Evolutionary conservation across 2,329 filamentous ascomycete genomes (phyloP), one percentile per base, ranked within the genome.

Genomic region (Fonsecaea erecta): DNA sequence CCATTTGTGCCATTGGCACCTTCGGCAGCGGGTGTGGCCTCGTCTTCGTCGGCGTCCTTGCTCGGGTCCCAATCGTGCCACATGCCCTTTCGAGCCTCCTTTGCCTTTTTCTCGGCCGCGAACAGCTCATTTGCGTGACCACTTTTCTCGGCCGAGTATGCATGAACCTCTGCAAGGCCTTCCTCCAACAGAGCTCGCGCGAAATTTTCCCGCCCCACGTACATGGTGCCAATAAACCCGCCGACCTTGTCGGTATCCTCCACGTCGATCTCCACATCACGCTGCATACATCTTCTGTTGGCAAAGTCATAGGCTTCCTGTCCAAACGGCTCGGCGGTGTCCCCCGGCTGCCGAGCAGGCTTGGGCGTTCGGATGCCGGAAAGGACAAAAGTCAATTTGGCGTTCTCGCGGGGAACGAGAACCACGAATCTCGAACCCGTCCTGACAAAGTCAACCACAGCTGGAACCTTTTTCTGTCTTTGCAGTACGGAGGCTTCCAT

Each of bases 1-100:
- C 81, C 81, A 26, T 85, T 81, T 18, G 83, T 78, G 64, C 79
- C 81, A 54, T 80, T 80, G 43, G 74, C 76, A 21, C 82, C 82
- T 18, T 84, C 82, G 5, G 79, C 75, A 8, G 78, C 74, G 30
- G 66, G 65, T 51, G 24, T 53, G 52, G 82, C 80, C 37, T 83
- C 85, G 37, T 84, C 83, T 55, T 83, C 86, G 2, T 87, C 86
- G 66, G 86, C 87, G 46, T 97, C 94, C 75, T 95, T 88, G 34
- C 90, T 92, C 8, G 95, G 94, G 75, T 97, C 93, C 87, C 92
- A 98, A 79, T 96, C 88, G 70, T 94, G 88, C 94, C 95, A 99
- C 71, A 98, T 77, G 53, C 91, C 92, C 81, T 93, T 97, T 67
- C 88, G 86, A 30, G 83, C 90, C 72, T 96, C 92, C 83, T 99